Evolutionary conservation across 352 stramenopile species (phyloP), one percentile per base, ranked within the genome.

Genomic region (Phytopythium delawarense): DNA sequence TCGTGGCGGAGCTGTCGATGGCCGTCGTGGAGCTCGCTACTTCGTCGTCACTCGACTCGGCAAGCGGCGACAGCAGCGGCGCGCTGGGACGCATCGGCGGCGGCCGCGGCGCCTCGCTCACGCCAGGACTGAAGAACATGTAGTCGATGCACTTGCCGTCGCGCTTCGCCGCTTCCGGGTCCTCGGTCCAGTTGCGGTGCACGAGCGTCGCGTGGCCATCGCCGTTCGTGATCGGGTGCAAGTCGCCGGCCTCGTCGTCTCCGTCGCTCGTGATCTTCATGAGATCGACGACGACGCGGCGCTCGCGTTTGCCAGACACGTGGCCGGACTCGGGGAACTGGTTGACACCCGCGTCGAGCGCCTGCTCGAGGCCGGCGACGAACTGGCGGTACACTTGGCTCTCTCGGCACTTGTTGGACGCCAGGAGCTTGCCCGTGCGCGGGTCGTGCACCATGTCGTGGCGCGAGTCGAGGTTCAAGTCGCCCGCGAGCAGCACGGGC

Each of bases 121-220:
- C 69, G 0, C 69, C 68, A 0, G 81, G 74, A 46, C 81, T 78
- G 66, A 88, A 88, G 60, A 94, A 92, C 72, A 94, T 82, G 66
- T 91, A 94, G 74, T 94, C 85, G 60, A 94, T 94, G 65, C 85
- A 94, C 59, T 94, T 94, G 70, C 85, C 85, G 55, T 88, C 73
- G 8, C 53, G 53, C 44, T 81, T 84, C 12, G 88, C 66, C 2
- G 70, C 77, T 11, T 75, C 52, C 34, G 81, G 71, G 34, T 89
- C 73, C 4, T 20, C 23, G 18, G 40, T 3, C 53, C 53, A 59
- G 40, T 44, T 69, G 34, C 54, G 66, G 60, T 92, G 85, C 13
- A 78, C 52, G 23, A 94, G 76, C 61, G 66, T 71, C 13, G 79
- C 82, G 63, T 94, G 85, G 21, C 85, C 85, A 54, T 94, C 79